These are phyloP conservation scores for Fusarium decemcellulare DNA, from an alignment of 2,329 filamentous ascomycete species.

Conservation along the genomic window DNA sequence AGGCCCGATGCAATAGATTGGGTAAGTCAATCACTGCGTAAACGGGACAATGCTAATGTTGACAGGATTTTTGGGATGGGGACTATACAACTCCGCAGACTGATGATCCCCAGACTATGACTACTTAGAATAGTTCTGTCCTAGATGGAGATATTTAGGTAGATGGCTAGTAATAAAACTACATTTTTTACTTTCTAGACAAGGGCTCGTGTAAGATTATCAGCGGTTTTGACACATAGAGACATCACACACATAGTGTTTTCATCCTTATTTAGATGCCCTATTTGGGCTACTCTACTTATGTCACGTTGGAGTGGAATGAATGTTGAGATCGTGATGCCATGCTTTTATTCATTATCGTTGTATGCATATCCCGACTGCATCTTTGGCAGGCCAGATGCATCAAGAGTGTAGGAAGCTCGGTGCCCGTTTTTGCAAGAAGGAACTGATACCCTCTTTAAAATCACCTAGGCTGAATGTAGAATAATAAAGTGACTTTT, in stretches of 20 bases:
- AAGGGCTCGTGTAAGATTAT: no score
- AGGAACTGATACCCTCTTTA: slow-evolving; percentile 33
- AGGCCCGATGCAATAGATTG: slow-evolving; percentile 31
- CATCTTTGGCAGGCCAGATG: no score
- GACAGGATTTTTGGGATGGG: slow-evolving; percentile 26
- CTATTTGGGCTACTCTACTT: no score
- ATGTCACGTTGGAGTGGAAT: no score
- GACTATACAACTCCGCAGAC: slow-evolving; percentile 14
- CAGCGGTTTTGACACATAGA: no score
- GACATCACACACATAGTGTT: no score
- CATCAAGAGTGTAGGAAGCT: slow-evolving; percentile 33
- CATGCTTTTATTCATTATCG: no score
- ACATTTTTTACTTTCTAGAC: no score
- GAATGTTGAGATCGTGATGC: no score
- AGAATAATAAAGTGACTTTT: slow-evolving; percentile 35
- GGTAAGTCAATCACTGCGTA: slow-evolving; percentile 2
- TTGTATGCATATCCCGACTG: no score
- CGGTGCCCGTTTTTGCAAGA: slow-evolving; percentile 23
- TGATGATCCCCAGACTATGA: neutral
- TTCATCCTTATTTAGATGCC: no score
- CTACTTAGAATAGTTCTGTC: neutral
- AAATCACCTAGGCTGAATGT: slow-evolving; percentile 34
- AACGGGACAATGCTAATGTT: neutral
- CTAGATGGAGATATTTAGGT: neutral
- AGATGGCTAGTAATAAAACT: neutral